Conservation (phyloP, 1,284 basidiomycete species). For the Neolentinus lepideus region DNA sequence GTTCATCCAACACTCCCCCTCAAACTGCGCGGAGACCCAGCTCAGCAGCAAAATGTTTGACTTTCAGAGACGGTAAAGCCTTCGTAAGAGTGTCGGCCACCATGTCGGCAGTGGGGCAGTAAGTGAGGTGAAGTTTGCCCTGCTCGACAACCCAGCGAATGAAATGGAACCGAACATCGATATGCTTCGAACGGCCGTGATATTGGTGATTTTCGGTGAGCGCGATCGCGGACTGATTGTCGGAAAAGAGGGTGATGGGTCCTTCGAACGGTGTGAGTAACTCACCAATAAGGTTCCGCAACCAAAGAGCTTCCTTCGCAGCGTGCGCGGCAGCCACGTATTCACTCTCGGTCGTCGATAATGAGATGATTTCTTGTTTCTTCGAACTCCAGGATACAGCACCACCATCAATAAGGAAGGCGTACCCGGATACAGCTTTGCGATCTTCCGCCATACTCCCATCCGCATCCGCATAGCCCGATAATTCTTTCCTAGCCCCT, state of each 20-base stretch:
- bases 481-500: no score
- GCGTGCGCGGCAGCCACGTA: no score
- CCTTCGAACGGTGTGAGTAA: no score
- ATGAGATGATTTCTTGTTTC: slow-evolving; percentile 16
- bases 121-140: slow-evolving; percentile 9
- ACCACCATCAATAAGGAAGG: slow-evolving; percentile 13
- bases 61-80: slow-evolving; percentile 9
- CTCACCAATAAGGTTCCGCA: no score
- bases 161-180: slow-evolving; percentile 24
- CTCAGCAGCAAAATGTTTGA: no score
- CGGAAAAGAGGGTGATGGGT: no score
- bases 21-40: no score
- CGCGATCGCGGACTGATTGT: no score
- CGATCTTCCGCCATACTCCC: no score
- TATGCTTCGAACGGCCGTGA: slow-evolving; percentile 24
- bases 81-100: slow-evolving; percentile 21
- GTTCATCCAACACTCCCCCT: no score
- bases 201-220: slow-evolving; percentile 19
- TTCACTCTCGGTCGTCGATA: slow-evolving; percentile 14
- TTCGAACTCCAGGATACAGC: slow-evolving; percentile 14
- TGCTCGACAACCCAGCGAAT: slow-evolving; percentile 20
- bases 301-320: no score
- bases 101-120: slow-evolving; percentile 13
- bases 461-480: no score
- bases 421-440: slow-evolving; percentile 15